Conservation (phyloP, 768 basidiomycete genomes). For the Strobilomyces confusus region DNA sequence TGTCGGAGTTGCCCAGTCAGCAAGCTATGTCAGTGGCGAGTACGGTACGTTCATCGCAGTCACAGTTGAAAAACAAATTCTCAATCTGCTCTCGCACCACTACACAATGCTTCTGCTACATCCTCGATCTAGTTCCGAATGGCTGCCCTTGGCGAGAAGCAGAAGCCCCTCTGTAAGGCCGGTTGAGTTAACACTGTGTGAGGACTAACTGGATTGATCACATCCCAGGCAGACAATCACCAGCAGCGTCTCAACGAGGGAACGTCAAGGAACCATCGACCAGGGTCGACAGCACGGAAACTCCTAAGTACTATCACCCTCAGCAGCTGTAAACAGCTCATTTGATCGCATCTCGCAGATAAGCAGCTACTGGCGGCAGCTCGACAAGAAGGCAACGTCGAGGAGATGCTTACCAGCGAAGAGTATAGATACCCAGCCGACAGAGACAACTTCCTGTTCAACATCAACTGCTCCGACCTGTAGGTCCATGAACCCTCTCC, state of each 20-base stretch:
- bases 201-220: too few relatives aligned
- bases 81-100: background rate
- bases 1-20: background rate
- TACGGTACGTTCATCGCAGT: background rate
- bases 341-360: conserved; percentile 13
- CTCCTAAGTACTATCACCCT: conserved; percentile 19
- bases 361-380: conserved; percentile 24
- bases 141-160: conserved; percentile 10
- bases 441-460: conserved; percentile 21
- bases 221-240: too few relatives aligned
- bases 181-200: too few relatives aligned
- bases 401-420: conserved; percentile 18
- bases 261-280: too few relatives aligned
- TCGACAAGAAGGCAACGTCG: conserved; percentile 22
- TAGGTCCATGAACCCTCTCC: conserved; percentile 10
- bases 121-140: conserved; percentile 9
- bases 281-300: background rate
- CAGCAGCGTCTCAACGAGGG: too few relatives aligned
- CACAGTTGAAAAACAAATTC: background rate
- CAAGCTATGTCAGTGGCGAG: background rate
- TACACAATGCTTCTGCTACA: too few relatives aligned
- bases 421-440: conserved; percentile 21
- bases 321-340: background rate
- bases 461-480: conserved; percentile 31
- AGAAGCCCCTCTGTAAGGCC: conserved; percentile 18